phyloP scores from a whole-genome alignment of 768 basidiomycete species.

The Russula abietina region DNA sequence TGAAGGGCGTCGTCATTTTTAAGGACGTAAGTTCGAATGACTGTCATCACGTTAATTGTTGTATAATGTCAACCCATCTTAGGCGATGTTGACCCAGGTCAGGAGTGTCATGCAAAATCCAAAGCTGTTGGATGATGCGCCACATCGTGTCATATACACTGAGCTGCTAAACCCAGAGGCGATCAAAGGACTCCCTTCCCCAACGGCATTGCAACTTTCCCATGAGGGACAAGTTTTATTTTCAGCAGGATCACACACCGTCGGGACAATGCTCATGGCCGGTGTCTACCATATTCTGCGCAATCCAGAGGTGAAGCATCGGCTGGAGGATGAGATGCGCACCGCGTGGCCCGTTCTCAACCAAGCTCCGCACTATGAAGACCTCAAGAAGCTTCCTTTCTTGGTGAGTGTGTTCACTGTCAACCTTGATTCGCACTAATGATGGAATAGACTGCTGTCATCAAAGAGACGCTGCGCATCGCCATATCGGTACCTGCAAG shows the following conservation, averaged over 20 bases:
- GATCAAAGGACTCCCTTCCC: constrained; percentile 1
- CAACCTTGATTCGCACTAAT: background rate
- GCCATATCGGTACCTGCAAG: background rate
- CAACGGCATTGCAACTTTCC: background rate
- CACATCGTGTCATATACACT: constrained; percentile 13
- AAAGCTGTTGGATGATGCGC: background rate
- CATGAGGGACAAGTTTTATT: constrained; percentile 14
- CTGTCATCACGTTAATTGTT: no score
- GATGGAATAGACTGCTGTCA: constrained; percentile 11
- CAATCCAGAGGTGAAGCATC: constrained; percentile 2
- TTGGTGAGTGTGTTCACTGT: background rate
- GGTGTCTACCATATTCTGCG: constrained; percentile 7
- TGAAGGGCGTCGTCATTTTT: background rate
- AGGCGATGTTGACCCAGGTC: constrained; percentile 5
- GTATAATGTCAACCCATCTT: background rate
- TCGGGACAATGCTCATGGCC: constrained; percentile 13
- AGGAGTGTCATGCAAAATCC: constrained; percentile 3
- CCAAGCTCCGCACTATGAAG: constrained; percentile 8
- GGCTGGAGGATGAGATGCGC: constrained; percentile 3
- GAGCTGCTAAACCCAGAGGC: constrained; percentile 5
- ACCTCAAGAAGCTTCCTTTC: constrained; percentile 13
- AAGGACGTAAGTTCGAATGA: background rate
- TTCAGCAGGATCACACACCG: constrained; percentile 13
- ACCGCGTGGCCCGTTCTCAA: constrained; percentile 7
- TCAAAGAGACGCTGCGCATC: constrained; percentile 16